phyloP scores from a whole-genome alignment of 2,329 filamentous ascomycete species.

The Ascochyta viciae-villosae region DNA sequence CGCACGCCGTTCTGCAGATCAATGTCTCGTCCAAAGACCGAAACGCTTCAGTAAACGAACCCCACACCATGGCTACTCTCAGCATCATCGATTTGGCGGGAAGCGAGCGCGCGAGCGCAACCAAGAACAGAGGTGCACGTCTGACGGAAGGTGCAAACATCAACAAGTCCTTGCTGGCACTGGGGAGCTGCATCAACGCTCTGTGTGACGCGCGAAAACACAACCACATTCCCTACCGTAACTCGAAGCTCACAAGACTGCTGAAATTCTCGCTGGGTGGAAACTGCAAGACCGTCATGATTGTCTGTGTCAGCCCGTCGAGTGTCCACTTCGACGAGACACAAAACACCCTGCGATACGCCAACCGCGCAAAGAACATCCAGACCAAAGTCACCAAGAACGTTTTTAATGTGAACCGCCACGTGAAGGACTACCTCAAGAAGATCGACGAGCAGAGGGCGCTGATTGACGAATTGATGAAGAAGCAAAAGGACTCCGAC shows the following conservation, averaged over 20 bases:
- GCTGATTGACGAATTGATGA: slow-evolving; percentile 94
- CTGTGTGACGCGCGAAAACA: slow-evolving; percentile 90
- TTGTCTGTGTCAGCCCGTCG: slow-evolving; percentile 95
- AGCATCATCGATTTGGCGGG: slow-evolving; percentile 98
- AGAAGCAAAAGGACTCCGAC: slow-evolving; percentile 90
- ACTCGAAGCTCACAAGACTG: slow-evolving; percentile 93
- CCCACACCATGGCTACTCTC: slow-evolving; percentile 96
- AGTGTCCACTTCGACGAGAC: slow-evolving; percentile 98
- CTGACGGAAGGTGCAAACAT: slow-evolving; percentile 96
- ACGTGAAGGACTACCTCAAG: slow-evolving; percentile 98
- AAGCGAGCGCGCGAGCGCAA: slow-evolving; percentile 93
- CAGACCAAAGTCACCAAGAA: slow-evolving; percentile 99
- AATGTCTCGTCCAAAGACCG: slow-evolving; percentile 94
- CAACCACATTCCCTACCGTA: slow-evolving; percentile 95
- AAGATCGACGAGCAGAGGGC: slow-evolving; percentile 99
- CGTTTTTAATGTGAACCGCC: slow-evolving; percentile 97
- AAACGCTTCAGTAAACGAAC: slow-evolving; percentile 90
- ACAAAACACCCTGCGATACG: slow-evolving; percentile 96
- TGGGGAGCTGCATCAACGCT: slow-evolving; percentile 98
- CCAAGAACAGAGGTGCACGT: slow-evolving; percentile 92
- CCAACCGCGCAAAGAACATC: slow-evolving; percentile 98
- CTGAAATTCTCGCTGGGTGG: slow-evolving; percentile 97
- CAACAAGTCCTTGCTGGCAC: slow-evolving; percentile 94
- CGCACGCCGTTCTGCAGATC: slow-evolving; percentile 96
- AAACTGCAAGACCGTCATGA: slow-evolving; percentile 99